Evolutionary conservation across 2,329 filamentous ascomycete genomes (phyloP).

Genomic region (Epichloe gansuensis): DNA sequence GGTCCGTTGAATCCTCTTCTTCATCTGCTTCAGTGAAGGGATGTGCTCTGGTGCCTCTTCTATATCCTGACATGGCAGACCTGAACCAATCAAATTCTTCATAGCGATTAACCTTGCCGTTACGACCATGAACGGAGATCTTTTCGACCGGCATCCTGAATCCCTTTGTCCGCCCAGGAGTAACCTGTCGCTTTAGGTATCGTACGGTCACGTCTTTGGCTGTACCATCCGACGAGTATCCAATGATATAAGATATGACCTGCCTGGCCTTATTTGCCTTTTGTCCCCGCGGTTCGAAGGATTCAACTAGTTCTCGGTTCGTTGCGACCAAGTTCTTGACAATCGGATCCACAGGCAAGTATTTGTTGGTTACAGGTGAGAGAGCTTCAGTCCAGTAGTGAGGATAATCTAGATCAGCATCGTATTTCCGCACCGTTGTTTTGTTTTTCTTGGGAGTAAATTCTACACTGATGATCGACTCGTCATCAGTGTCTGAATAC

Average conservation of each 20-base stretch:
- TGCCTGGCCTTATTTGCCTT: constrained; percentile 81
- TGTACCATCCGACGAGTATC: constrained; percentile 70
- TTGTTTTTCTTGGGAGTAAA: constrained; percentile 27
- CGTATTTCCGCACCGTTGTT: constrained; percentile 40
- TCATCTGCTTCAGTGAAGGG: constrained; percentile 63
- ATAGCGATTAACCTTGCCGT: constrained; percentile 65
- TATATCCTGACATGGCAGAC: constrained; percentile 63
- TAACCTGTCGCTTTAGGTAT: constrained; percentile 69
- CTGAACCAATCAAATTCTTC: constrained; percentile 85
- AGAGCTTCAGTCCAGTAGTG: constrained; percentile 90
- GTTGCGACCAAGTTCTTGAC: constrained; percentile 58
- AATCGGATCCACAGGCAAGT: constrained; percentile 66
- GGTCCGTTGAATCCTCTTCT: constrained; percentile 64
- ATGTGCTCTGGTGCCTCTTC: constrained; percentile 31
- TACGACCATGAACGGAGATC: constrained; percentile 62
- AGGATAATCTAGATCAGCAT: constrained; percentile 69
- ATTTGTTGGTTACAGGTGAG: constrained; percentile 69
- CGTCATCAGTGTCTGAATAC: constrained; percentile 40
- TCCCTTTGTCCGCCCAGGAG: constrained; percentile 85
- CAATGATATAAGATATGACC: constrained; percentile 80
- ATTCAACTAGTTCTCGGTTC: constrained; percentile 58
- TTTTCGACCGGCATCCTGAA: constrained; percentile 68
- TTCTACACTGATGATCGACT: constrained; percentile 45
- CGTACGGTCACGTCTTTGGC: constrained; percentile 91
- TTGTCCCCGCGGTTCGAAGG: constrained; percentile 70